phyloP scores from a whole-genome alignment of 768 basidiomycete species.

The Pilatotrama ljubarskyi region DNA sequence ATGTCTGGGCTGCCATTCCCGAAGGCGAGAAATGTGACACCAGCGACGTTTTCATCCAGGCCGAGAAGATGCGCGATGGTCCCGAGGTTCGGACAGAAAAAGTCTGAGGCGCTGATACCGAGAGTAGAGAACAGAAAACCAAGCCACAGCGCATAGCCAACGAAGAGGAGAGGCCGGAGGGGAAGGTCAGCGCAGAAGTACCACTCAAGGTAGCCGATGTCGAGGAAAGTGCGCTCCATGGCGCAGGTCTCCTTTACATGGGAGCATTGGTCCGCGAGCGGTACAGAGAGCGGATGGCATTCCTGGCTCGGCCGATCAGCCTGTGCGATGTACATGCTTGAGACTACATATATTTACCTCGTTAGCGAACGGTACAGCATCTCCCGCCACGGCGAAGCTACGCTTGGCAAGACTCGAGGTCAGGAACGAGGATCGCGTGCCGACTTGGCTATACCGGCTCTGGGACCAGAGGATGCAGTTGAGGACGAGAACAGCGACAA shows the following conservation, averaged over 20 bases:
- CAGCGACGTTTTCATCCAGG: constrained; percentile 90
- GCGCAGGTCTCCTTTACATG: constrained; percentile 64
- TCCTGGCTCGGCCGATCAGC: constrained; percentile 29
- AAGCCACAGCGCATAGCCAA: constrained; percentile 72
- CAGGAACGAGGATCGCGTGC: constrained; percentile 15
- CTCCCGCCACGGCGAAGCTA: background rate
- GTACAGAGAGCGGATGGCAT: constrained; percentile 67
- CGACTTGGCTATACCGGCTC: constrained; percentile 30
- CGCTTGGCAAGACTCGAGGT: constrained; percentile 14
- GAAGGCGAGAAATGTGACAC: constrained; percentile 95
- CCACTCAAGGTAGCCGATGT: constrained; percentile 62
- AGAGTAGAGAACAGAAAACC: constrained; percentile 94
- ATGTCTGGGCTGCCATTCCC: constrained; percentile 97
- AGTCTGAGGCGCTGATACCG: constrained; percentile 93
- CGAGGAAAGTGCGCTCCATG: constrained; percentile 60
- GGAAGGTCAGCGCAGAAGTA: constrained; percentile 69
- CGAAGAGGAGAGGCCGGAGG: constrained; percentile 61
- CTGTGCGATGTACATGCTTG: background rate
- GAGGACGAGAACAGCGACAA: constrained; percentile 52
- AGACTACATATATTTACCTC: background rate
- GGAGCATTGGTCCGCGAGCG: constrained; percentile 57
- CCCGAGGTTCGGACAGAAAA: constrained; percentile 95
- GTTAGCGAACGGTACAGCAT: background rate
- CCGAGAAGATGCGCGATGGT: constrained; percentile 86
- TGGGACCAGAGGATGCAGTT: constrained; percentile 69